Conservation (phyloP, 2,329 filamentous ascomycete species). For the Ophiostoma sp. region DNA sequence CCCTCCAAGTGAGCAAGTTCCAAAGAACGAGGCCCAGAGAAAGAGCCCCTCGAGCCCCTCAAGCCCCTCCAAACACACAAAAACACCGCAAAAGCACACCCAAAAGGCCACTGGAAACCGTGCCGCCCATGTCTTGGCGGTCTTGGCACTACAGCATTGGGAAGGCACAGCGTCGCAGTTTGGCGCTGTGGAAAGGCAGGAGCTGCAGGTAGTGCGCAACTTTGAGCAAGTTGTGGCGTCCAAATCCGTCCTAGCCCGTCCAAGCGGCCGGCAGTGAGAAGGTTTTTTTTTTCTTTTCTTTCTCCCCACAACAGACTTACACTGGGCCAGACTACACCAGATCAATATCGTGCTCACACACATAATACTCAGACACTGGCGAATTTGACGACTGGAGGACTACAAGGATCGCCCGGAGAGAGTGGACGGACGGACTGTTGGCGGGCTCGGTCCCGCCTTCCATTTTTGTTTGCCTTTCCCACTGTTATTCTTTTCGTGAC, state of each 20-base stretch:
- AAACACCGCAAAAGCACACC: not conserved
- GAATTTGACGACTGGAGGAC: too few species aligned
- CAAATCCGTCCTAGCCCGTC: conserved; percentile 26
- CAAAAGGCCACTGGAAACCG: not conserved
- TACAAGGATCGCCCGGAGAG: not conserved
- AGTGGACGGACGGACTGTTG: not conserved
- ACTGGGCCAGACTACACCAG: not conserved
- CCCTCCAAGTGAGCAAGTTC: conserved; percentile 14
- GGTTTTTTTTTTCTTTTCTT: conserved; percentile 15
- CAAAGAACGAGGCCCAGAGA: not conserved
- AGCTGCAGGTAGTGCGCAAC: conserved; percentile 39
- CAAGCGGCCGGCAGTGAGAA: conserved; percentile 26
- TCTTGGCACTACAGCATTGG: conserved; percentile 2
- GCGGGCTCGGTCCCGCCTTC: conserved; percentile 14
- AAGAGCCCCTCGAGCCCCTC: not conserved
- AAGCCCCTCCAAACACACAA: not conserved
- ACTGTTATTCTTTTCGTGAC: not conserved
- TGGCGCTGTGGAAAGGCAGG: not conserved
- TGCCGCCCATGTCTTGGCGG: not conserved
- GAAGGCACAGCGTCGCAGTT: not conserved
- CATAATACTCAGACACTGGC: too few species aligned
- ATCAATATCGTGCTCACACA: not conserved
- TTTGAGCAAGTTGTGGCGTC: conserved; percentile 53
- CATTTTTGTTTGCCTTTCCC: not conserved
- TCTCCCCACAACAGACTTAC: not conserved